Evolutionary conservation across 2,329 filamentous ascomycete genomes (phyloP).

Genomic region (Rutstroemia sp.): DNA sequence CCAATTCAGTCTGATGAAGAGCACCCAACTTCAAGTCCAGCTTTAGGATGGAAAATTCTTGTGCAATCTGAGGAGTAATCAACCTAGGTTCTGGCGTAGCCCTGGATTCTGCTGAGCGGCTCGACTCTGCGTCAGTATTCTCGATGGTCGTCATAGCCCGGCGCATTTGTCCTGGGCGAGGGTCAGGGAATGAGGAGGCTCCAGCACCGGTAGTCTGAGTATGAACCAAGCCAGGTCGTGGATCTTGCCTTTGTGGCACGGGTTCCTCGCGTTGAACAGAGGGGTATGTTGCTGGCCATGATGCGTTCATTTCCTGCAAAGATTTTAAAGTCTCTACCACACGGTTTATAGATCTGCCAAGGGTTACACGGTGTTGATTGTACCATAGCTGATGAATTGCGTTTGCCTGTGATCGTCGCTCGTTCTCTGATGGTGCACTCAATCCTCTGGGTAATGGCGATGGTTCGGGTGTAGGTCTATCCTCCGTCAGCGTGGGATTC

Average conservation of each 20-base stretch:
- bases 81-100: constrained; percentile 65
- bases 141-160: constrained; percentile 68
- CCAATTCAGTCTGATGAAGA: constrained; percentile 79
- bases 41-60: constrained; percentile 94
- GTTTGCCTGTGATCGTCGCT: constrained; percentile 63
- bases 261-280: constrained; percentile 60
- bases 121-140: constrained; percentile 62
- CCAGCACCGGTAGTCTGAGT: constrained; percentile 46
- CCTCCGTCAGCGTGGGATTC: constrained; percentile 40
- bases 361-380: constrained; percentile 80
- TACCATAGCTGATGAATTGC: constrained; percentile 92
- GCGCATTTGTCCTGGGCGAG: constrained; percentile 45
- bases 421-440: constrained; percentile 44
- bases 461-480: constrained; percentile 37
- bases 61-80: constrained; percentile 84
- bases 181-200: constrained; percentile 28
- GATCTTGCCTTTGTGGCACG: constrained; percentile 38
- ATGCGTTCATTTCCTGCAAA: constrained; percentile 80
- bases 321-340: constrained; percentile 78
- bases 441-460: constrained; percentile 27
- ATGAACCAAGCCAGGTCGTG: constrained; percentile 56
- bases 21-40: constrained; percentile 86
- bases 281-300: constrained; percentile 94
- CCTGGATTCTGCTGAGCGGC: constrained; percentile 58
- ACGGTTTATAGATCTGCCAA: constrained; percentile 81